Evolutionary conservation across 176 grass and related monocot species (phyloP).

Genomic region (Bonia amplexicaulis): DNA sequence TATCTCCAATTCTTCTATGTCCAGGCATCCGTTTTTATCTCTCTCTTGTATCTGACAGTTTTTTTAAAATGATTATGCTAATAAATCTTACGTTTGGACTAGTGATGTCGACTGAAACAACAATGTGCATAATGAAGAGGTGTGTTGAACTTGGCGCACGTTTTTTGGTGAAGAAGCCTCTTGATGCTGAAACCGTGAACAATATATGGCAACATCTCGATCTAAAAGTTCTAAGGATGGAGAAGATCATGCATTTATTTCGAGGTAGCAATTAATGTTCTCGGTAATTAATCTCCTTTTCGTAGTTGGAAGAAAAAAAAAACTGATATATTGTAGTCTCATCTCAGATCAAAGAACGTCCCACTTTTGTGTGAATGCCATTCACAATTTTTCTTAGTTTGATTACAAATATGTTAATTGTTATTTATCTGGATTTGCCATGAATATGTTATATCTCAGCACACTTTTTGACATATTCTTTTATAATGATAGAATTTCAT

Average conservation of each 20-base stretch:
- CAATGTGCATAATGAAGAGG: background rate
- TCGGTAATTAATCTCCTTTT: background rate
- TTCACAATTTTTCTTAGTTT: background rate
- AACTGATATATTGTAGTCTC: background rate
- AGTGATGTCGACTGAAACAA: constrained; percentile 5
- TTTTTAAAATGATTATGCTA: background rate
- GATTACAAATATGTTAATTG: background rate
- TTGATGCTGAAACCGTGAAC: background rate
- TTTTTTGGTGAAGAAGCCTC: constrained; percentile 24
- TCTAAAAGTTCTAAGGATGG: background rate
- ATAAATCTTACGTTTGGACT: background rate
- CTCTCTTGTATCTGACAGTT: background rate
- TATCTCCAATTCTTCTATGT: background rate
- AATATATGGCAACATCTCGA: constrained; percentile 16
- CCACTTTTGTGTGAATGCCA: background rate
- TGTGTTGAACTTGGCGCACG: background rate
- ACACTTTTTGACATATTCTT: no score
- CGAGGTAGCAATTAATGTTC: background rate
- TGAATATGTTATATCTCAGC: background rate
- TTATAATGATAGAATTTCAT: background rate
- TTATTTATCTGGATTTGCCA: background rate
- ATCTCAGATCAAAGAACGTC: background rate
- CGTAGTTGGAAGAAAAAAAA: background rate
- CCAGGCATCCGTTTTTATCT: background rate
- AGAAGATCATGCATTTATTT: background rate